Conservation (phyloP, 2,329 filamentous ascomycete genomes). For the Beauveria caledonica region DNA sequence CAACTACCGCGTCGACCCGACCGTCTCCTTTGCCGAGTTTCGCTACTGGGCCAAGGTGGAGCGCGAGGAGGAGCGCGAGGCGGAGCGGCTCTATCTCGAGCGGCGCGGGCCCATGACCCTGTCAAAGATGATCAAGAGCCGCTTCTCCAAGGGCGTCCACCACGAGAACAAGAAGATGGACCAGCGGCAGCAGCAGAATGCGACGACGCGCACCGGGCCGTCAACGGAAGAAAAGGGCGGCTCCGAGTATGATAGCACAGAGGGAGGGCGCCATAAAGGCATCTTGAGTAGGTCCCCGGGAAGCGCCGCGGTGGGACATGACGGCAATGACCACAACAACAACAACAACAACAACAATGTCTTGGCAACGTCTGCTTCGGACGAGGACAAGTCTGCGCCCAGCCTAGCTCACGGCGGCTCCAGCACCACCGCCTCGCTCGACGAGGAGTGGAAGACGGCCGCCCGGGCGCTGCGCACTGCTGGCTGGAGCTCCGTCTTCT, state of each 20-base stretch:
- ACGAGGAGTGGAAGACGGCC: conserved; percentile 36
- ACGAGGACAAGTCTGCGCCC: not conserved
- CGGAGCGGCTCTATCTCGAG: conserved; percentile 14
- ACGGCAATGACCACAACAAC: not conserved
- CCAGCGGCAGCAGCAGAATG: not conserved
- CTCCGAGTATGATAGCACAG: not conserved
- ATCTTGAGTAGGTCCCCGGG: not conserved
- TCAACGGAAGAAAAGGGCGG: not conserved
- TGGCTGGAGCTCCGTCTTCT: conserved; percentile 38
- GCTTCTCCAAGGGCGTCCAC: conserved; percentile 14
- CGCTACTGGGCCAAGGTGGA: conserved; percentile 17
- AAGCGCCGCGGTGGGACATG: not conserved
- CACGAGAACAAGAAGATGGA: conserved; percentile 9
- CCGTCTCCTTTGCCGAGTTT: conserved; percentile 16
- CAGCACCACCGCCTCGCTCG: conserved; percentile 14
- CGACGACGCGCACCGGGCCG: not conserved
- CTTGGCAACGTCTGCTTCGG: not conserved
- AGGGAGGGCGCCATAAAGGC: not conserved
- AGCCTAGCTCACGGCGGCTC: not conserved
- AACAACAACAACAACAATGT: not conserved
- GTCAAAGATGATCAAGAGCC: conserved; percentile 13
- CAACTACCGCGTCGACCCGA: conserved; percentile 8
- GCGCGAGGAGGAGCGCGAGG: conserved; percentile 15
- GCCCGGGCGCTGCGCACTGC: conserved; percentile 37
- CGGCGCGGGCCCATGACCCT: conserved; percentile 13